Conservation (phyloP, 805 yeast species). For the Saccharomycopsis vini region DNA sequence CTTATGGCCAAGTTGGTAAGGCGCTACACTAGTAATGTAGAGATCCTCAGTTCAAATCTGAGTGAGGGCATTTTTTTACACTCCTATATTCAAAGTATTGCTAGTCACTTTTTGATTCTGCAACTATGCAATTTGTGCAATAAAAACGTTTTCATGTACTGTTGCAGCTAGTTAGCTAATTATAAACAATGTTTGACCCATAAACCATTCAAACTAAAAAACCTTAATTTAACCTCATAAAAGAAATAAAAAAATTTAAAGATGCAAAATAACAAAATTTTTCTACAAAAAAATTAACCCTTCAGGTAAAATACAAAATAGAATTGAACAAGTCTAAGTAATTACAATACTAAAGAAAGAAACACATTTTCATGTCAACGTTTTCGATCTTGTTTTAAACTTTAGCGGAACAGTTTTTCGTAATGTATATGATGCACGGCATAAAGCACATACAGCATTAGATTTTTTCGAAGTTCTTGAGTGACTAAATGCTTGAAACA, state of each 20-base stretch:
- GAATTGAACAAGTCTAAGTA: background rate
- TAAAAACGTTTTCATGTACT: too few relatives aligned
- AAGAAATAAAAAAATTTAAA: too few relatives aligned
- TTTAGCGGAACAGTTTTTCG: slow-evolving; percentile 18
- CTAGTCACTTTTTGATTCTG: too few relatives aligned
- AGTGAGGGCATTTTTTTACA: slow-evolving; percentile 27
- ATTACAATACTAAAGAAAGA: background rate
- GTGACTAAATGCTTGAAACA: slow-evolving; percentile 40
- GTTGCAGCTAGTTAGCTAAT: too few relatives aligned
- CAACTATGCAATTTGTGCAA: too few relatives aligned
- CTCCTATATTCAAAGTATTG: too few relatives aligned
- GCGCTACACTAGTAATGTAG: slow-evolving; percentile 33
- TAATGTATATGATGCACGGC: slow-evolving; percentile 30
- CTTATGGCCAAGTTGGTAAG: slow-evolving; percentile 33
- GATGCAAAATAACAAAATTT: background rate
- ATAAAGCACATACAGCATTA: slow-evolving; percentile 35
- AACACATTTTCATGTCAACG: background rate
- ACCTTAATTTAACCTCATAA: background rate
- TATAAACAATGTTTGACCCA: too few relatives aligned
- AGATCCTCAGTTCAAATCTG: slow-evolving; percentile 33
- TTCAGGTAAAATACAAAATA: too few relatives aligned
- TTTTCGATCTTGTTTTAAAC: slow-evolving; percentile 9
- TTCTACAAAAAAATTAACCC: background rate
- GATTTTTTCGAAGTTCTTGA: slow-evolving; percentile 29
- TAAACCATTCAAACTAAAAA: too few relatives aligned